phyloP scores from a whole-genome alignment of 2,329 filamentous ascomycete species.

The Colletotrichum trifolii region DNA sequence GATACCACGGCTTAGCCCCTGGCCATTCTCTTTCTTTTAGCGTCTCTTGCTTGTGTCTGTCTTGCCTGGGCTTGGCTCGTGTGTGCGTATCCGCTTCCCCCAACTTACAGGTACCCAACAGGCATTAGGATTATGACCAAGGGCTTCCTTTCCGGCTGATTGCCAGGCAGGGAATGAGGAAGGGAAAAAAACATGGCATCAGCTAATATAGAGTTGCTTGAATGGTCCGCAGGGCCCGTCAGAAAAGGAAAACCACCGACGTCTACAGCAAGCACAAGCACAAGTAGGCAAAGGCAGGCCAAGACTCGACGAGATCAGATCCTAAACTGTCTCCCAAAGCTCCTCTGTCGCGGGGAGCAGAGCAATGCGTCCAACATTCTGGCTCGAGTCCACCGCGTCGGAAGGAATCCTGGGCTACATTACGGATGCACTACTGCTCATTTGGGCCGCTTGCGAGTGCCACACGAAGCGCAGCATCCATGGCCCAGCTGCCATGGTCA shows the following conservation, averaged over 20 bases:
- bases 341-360: no score
- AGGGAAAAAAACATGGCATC: not conserved
- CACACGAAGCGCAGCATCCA: slow-evolving; percentile 7
- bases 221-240: slow-evolving; percentile 1
- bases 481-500: slow-evolving; percentile 33
- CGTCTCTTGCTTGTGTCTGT: slow-evolving; percentile 7
- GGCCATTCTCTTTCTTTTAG: slow-evolving; percentile 1
- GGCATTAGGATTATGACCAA: slow-evolving; percentile 11
- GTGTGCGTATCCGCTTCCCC: slow-evolving; percentile 1
- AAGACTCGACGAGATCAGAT: not conserved
- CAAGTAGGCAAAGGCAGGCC: slow-evolving; percentile 3
- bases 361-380: slow-evolving; percentile 6
- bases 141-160: slow-evolving; percentile 16
- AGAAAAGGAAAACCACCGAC: slow-evolving; percentile 19
- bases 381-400: not conserved
- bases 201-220: not conserved
- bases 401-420: not conserved
- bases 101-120: slow-evolving; percentile 1
- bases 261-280: slow-evolving; percentile 11
- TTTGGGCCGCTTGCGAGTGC: not conserved
- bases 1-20: slow-evolving; percentile 20
- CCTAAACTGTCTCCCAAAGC: slow-evolving; percentile 12
- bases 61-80: slow-evolving; percentile 5
- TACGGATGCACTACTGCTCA: not conserved
- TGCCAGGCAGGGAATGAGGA: not conserved